Evolutionary conservation across 192 early-diverging fungal genomes (phyloP).

Genomic region (Coemansia sp.): DNA sequence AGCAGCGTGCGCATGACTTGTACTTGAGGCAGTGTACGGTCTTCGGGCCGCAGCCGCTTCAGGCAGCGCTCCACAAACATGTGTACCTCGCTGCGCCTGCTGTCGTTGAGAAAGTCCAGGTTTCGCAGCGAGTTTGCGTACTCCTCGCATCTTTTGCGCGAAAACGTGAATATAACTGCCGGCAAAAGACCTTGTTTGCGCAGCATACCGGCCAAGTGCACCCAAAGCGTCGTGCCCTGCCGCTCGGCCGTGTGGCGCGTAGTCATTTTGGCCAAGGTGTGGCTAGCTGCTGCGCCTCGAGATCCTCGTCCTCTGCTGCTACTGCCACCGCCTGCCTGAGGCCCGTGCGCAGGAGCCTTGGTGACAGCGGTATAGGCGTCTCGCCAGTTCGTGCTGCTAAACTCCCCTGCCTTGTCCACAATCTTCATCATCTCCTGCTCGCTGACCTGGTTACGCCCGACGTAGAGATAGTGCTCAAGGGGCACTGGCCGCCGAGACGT

Average conservation of each 20-base stretch:
- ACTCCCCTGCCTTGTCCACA: constrained; percentile 67
- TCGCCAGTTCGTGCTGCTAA: constrained; percentile 60
- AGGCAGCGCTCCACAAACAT: constrained; percentile 82
- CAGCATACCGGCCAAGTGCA: constrained; percentile 74
- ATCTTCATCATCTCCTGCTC: constrained; percentile 86
- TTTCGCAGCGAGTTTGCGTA: constrained; percentile 77
- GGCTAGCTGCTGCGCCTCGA: constrained; percentile 39
- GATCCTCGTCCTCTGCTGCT: constrained; percentile 44
- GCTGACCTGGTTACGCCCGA: constrained; percentile 33
- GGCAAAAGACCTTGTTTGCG: constrained; percentile 80
- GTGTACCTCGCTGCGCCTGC: constrained; percentile 85
- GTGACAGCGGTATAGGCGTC: constrained; percentile 70
- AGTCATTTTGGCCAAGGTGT: constrained; percentile 28
- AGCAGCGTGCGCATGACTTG: constrained; percentile 80
- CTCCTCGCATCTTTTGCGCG: constrained; percentile 95
- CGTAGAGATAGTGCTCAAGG: constrained; percentile 91
- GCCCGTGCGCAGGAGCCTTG: constrained; percentile 52
- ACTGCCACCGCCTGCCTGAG: constrained; percentile 39
- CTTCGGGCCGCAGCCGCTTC: constrained; percentile 77
- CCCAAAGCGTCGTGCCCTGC: constrained; percentile 78
- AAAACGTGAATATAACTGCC: constrained; percentile 91
- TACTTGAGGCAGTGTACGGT: constrained; percentile 88
- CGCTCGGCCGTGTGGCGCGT: constrained; percentile 44
- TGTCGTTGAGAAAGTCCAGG: constrained; percentile 74
- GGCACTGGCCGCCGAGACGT: constrained; percentile 92